A percentile compares a stretch with the other conserved stretches of the same genome.
phyloP scores from a whole-genome alignment of 192 early-diverging fungal genomes.

The Chytriomyces confervae region DNA sequence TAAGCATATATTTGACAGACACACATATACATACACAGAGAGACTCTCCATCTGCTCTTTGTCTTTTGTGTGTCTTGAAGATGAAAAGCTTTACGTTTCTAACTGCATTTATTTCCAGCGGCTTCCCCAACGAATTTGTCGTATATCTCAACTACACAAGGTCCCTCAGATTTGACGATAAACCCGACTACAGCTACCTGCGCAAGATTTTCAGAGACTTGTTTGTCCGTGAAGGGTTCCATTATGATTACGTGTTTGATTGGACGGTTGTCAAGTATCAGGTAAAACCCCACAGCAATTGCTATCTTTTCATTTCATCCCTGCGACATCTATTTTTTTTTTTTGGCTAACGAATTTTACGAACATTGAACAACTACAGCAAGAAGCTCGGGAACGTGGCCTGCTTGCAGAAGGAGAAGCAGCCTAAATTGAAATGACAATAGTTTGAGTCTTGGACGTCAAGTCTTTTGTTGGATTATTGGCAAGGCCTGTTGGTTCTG shows the following conservation, averaged over 20 bases:
- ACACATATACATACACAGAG: too few species aligned
- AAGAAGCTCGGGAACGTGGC: slow-evolving; percentile 16
- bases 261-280: slow-evolving; percentile 56
- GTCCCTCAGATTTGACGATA: slow-evolving; percentile 68
- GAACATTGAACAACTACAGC: neutral
- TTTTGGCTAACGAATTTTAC: neutral
- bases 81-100: too few species aligned
- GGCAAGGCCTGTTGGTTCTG: neutral
- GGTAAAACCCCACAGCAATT: neutral
- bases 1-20: too few species aligned
- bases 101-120: slow-evolving; percentile 41
- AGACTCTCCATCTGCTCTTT: too few species aligned
- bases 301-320: neutral
- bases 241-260: slow-evolving; percentile 72
- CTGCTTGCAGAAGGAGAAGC: neutral
- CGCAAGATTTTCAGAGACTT: slow-evolving; percentile 70
- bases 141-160: slow-evolving; percentile 70
- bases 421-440: neutral
- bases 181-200: slow-evolving; percentile 69
- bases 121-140: slow-evolving; percentile 68
- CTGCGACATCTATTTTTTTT: neutral
- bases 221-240: slow-evolving; percentile 66
- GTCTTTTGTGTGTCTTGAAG: neutral
- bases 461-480: neutral
- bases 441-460: too few species aligned